Conservation (phyloP, 2,329 filamentous ascomycete genomes). For the Fusarium graminum region DNA sequence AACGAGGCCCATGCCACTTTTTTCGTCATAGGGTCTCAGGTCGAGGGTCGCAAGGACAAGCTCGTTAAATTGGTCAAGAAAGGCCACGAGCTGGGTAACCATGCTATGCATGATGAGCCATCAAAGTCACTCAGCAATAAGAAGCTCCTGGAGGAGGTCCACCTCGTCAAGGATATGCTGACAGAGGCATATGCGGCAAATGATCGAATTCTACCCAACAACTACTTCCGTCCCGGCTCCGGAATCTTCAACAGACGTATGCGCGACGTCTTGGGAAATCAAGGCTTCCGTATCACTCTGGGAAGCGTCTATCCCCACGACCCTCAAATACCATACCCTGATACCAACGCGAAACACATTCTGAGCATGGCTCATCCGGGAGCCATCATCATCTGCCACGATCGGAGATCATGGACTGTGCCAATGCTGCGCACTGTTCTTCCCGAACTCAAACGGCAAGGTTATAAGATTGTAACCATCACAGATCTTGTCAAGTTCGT, state of each 20-base stretch:
- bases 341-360: constrained; percentile 81
- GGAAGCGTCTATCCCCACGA: constrained; percentile 92
- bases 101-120: constrained; percentile 90
- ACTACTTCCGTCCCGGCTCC: constrained; percentile 85
- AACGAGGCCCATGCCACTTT: constrained; percentile 83
- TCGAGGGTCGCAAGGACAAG: constrained; percentile 66
- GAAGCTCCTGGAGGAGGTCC: constrained; percentile 73
- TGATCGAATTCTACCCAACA: constrained; percentile 61
- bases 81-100: constrained; percentile 84
- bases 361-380: constrained; percentile 83
- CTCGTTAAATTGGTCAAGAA: constrained; percentile 69
- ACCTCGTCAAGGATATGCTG: constrained; percentile 72
- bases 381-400: constrained; percentile 87
- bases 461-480: constrained; percentile 79
- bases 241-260: constrained; percentile 84
- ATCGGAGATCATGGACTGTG: constrained; percentile 83
- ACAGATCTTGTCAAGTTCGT: constrained; percentile 70
- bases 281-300: constrained; percentile 81
- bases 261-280: constrained; percentile 67
- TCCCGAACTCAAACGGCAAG: constrained; percentile 75
- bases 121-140: constrained; percentile 70
- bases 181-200: constrained; percentile 66
- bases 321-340: constrained; percentile 79
- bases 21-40: constrained; percentile 88
- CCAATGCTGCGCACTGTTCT: constrained; percentile 82